Evolutionary conservation across 2,329 filamentous ascomycete species (phyloP), one percentile per base, ranked within the genome.

Genomic region (Ophiostoma novo-ulmi): DNA sequence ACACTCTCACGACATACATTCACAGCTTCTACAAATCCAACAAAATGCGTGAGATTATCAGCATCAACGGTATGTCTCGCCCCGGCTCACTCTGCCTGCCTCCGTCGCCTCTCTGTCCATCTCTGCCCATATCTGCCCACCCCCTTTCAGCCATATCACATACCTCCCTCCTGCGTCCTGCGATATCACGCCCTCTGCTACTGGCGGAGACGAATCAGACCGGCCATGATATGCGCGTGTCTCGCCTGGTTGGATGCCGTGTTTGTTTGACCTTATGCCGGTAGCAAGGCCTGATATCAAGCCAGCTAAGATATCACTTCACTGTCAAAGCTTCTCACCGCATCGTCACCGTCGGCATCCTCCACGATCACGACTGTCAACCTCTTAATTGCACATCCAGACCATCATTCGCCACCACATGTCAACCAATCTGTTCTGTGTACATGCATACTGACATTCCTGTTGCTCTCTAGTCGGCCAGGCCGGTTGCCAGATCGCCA

Each of bases 401-500:
- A 67, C 65, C 39, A 39, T 61, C 58, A n/a, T 38, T n/a, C 26
- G 20, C 63, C 1, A 22, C 36, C 36, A 64, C 8, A 38, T 8
- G 20, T 39, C 61, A 17, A 20, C 14, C 61, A 38, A n/a, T 38
- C 10, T 7, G 8, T 35, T 10, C 2, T 2, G 61, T 22, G 35
- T n/a, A 8, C 61, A 22, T 66, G 10, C 26, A 44, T 72, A 78
- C 87, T 91, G 80, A 91, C 84, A 13, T 26, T 11, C 22, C 52
- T 58, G 75, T 69, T 81, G n/a, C 20, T 74, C 69, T 80, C 79
- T 82, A 99, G 95, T 99, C 88, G 95, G 95, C 85, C 95, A 99
- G 89, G 95, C 95, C 82, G 95, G 95, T 91, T 98, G 95, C 90
- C 95, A 99, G 84, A 99, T 99, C 81, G 95, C 94, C 85, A 99